phyloP scores from a whole-genome alignment of 2,329 filamentous ascomycete species.

The Talaromyces sp. region DNA sequence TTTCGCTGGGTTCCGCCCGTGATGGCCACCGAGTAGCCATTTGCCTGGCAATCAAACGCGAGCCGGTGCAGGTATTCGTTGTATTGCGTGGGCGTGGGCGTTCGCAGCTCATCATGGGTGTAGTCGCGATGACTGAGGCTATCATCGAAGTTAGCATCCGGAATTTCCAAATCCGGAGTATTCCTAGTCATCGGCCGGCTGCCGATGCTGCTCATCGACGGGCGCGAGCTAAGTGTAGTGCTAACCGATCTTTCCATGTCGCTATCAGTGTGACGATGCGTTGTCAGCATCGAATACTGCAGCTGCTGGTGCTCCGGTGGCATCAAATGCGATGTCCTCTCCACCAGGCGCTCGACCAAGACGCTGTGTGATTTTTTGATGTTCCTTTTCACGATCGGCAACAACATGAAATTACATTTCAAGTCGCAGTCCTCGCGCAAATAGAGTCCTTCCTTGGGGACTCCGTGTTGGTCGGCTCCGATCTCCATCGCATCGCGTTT shows the following conservation, averaged over 20 bases:
- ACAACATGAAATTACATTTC: conserved; percentile 70
- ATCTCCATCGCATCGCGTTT: conserved; percentile 61
- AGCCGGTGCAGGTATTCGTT: conserved; percentile 6
- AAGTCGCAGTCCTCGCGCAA: conserved; percentile 78
- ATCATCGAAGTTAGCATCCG: background rate
- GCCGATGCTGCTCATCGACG: background rate
- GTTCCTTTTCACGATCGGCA: conserved; percentile 72
- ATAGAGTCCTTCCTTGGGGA: conserved; percentile 65
- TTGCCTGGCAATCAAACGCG: conserved; percentile 6
- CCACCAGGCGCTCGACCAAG: conserved; percentile 58
- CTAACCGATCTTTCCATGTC: background rate
- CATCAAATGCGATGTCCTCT: conserved; percentile 38
- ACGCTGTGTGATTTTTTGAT: conserved; percentile 67
- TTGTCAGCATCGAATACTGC: background rate
- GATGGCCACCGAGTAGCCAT: conserved; percentile 8
- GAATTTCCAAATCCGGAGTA: background rate
- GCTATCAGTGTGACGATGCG: background rate
- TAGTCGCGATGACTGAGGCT: background rate
- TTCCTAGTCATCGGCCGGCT: background rate
- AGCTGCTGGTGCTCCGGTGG: background rate
- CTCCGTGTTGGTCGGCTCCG: conserved; percentile 48
- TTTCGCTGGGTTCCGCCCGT: conserved; percentile 6
- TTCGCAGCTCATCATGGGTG: background rate
- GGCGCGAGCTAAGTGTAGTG: background rate
- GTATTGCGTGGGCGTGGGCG: background rate